A percentile compares a stretch with the other conserved stretches of the same genome.
Evolutionary conservation across 1,139 yeast genomes (phyloP).

Genomic region (Candida mesenterica): DNA sequence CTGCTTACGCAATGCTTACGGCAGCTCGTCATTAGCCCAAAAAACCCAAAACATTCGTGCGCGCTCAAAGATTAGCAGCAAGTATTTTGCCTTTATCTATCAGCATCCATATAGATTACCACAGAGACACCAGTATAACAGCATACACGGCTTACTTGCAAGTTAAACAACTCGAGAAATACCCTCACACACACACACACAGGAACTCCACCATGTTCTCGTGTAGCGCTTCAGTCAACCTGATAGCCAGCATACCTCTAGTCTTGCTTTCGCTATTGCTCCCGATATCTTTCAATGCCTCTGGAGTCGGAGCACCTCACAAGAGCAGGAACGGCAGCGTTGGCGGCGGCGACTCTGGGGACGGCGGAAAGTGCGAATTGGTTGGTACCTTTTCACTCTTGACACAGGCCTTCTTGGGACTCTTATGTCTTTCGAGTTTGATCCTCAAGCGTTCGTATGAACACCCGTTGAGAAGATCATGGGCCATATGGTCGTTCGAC

Average conservation of each 20-base stretch:
- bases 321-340: constrained; percentile 3
- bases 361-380: constrained; percentile 50
- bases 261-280: constrained; percentile 9
- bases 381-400: constrained; percentile 70
- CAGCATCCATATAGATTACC: no score
- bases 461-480: constrained; percentile 74
- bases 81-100: no score
- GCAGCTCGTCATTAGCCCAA: no score
- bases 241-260: constrained; percentile 11
- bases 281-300: constrained; percentile 10
- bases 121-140: no score
- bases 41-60: no score
- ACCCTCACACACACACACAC: no score
- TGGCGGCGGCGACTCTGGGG: constrained; percentile 1
- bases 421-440: constrained; percentile 70
- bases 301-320: constrained; percentile 3
- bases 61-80: no score
- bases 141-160: no score
- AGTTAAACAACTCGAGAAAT: no score
- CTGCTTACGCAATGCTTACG: no score
- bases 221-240: constrained; percentile 10
- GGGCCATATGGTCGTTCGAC: constrained; percentile 88
- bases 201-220: no score
- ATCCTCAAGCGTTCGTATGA: constrained; percentile 77
- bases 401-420: constrained; percentile 68